These are phyloP conservation scores for Haplosporangium gracile DNA, from an alignment of 192 early-diverging fungal species.

Conservation along the genomic window DNA sequence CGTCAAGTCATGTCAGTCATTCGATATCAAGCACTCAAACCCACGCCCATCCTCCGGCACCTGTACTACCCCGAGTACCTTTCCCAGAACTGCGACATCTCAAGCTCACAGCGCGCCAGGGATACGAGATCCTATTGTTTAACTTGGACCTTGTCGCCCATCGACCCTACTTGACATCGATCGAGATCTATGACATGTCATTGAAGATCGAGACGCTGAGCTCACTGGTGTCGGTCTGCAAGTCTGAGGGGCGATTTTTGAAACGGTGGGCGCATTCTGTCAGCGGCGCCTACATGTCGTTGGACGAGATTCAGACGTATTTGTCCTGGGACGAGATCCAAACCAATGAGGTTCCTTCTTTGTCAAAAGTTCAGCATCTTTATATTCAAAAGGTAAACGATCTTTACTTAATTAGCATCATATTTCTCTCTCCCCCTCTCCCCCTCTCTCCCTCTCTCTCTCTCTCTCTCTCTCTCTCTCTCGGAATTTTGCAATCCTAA, in stretches of 20 bases:
- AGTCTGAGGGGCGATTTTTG: constrained; percentile 6
- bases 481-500: neutral
- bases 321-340: neutral
- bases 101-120: constrained; percentile 23
- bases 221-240: constrained; percentile 3
- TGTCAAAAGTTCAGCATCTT: constrained; percentile 18
- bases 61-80: neutral
- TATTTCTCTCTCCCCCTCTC: neutral
- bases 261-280: constrained; percentile 9
- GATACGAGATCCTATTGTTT: constrained; percentile 13
- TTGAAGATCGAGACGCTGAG: constrained; percentile 24
- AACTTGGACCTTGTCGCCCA: neutral
- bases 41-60: neutral
- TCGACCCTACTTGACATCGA: constrained; percentile 6
- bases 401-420: neutral
- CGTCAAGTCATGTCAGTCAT: neutral
- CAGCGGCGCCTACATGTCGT: neutral
- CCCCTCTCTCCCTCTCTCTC: neutral
- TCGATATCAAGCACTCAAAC: neutral
- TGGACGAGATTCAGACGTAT: neutral
- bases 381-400: constrained; percentile 43
- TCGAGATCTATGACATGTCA: constrained; percentile 25
- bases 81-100: constrained; percentile 21
- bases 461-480: neutral
- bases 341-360: constrained; percentile 10